Conservation (phyloP, 2,329 filamentous ascomycete genomes). For the Akanthomyces dipterigenus region DNA sequence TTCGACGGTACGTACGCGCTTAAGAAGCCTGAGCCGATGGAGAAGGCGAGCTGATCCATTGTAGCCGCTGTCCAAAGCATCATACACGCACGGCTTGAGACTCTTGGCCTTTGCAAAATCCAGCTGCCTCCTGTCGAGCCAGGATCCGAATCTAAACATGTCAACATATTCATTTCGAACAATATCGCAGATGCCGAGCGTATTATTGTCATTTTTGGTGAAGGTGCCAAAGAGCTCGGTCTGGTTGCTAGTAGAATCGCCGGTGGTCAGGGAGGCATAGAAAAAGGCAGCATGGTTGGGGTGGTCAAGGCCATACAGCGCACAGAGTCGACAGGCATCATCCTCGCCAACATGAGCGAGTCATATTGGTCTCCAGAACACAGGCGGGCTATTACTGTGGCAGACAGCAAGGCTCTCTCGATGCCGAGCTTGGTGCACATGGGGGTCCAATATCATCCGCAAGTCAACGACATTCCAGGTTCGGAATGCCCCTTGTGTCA, state of each 20-base stretch:
- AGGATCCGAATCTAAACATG: slow-evolving; percentile 37
- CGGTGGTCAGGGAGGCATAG: slow-evolving; percentile 57
- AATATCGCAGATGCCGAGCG: slow-evolving; percentile 52
- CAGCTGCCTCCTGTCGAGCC: slow-evolving; percentile 48
- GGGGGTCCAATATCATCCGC: slow-evolving; percentile 42
- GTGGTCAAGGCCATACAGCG: slow-evolving; percentile 45
- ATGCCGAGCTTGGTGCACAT: slow-evolving; percentile 56
- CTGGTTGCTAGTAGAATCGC: slow-evolving; percentile 65
- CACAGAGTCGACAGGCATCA: slow-evolving; percentile 43
- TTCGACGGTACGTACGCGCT: slow-evolving; percentile 55
- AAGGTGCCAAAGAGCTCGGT: slow-evolving; percentile 65
- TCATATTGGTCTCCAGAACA: slow-evolving; percentile 66
- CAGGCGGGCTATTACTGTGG: slow-evolving; percentile 51
- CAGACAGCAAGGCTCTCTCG: slow-evolving; percentile 51
- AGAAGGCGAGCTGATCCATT: neutral
- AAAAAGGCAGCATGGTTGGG: slow-evolving; percentile 62
- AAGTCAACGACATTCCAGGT: slow-evolving; percentile 54
- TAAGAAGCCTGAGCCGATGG: neutral
- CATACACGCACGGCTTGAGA: slow-evolving; percentile 54
- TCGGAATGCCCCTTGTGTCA: slow-evolving; percentile 56
- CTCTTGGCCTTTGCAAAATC: slow-evolving; percentile 52
- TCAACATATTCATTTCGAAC: slow-evolving; percentile 57
- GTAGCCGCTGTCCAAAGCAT: slow-evolving; percentile 57
- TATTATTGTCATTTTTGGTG: slow-evolving; percentile 68
- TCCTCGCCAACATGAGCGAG: slow-evolving; percentile 75